These are phyloP conservation scores for Backusella psychrophila DNA, from an alignment of 192 early-diverging fungal genomes.

Conservation along the genomic window DNA sequence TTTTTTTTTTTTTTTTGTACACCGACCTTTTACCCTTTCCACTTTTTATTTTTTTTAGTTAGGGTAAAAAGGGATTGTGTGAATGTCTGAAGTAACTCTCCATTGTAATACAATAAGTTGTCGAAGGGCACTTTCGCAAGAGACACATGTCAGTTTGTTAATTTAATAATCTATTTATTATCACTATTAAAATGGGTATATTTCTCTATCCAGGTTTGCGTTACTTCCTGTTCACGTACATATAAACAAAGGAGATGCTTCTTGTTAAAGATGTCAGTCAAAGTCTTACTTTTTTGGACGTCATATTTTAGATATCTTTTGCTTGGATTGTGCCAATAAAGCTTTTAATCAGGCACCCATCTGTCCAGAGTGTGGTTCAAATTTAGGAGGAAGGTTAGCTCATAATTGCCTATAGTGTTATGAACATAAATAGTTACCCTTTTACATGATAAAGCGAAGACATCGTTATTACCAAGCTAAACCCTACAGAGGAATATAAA, in stretches of 20 bases:
- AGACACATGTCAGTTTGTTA: conserved; percentile 22
- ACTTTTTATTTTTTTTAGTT: neutral
- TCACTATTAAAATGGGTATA: neutral
- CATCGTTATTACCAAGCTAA: conserved; percentile 54
- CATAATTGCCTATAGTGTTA: neutral
- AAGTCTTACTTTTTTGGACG: neutral
- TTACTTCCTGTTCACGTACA: conserved; percentile 70
- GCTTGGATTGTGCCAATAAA: conserved; percentile 54
- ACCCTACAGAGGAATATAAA: conserved; percentile 64
- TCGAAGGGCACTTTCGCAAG: conserved; percentile 33
- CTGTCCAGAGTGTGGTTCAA: conserved; percentile 65
- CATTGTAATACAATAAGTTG: conserved; percentile 49
- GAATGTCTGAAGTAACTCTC: conserved; percentile 27
- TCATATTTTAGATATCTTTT: conserved; percentile 59
- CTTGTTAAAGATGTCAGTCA: neutral
- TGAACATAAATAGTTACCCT: neutral
- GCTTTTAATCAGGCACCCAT: conserved; percentile 46
- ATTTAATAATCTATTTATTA: neutral
- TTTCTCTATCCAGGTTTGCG: conserved; percentile 39
- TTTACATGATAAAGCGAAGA: conserved; percentile 39
- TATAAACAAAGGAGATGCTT: neutral
- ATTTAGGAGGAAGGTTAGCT: conserved; percentile 47
- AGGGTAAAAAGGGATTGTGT: neutral
- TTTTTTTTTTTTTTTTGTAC: neutral
- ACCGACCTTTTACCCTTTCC: neutral